phyloP scores from a whole-genome alignment of 1,284 basidiomycete species.

The Phlebopus sp. region DNA sequence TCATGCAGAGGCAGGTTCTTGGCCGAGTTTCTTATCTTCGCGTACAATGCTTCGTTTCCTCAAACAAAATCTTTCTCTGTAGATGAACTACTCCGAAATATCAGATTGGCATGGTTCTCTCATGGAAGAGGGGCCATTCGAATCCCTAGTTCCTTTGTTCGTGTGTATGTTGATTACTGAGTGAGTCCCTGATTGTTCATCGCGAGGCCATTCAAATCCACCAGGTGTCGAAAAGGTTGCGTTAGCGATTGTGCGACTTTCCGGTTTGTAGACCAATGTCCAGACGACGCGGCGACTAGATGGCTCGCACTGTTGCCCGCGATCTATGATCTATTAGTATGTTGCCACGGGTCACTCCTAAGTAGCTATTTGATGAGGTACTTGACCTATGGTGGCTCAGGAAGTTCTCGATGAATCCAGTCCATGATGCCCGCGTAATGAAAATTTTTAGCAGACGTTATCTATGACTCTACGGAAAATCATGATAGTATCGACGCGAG shows the following conservation, averaged over 20 bases:
- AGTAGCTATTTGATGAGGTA: no score
- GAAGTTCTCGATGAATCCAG: no score
- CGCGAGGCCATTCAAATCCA: background rate
- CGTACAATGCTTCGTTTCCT: slow-evolving; percentile 27
- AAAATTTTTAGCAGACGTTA: no score
- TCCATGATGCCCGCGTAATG: no score
- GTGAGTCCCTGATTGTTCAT: slow-evolving; percentile 6
- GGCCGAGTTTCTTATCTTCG: slow-evolving; percentile 25
- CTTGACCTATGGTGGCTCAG: no score
- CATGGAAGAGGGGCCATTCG: slow-evolving; percentile 17
- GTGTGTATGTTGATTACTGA: background rate
- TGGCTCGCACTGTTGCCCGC: no score
- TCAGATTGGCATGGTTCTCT: slow-evolving; percentile 5
- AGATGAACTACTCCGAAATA: slow-evolving; percentile 30
- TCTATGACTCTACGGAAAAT: no score
- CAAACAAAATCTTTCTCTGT: slow-evolving; percentile 28
- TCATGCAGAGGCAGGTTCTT: slow-evolving; percentile 35
- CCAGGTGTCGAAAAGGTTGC: slow-evolving; percentile 1
- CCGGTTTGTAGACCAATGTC: background rate
- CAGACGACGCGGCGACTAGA: no score
- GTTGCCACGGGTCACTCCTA: no score
- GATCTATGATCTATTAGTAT: no score
- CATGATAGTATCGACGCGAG: no score
- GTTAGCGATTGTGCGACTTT: background rate
- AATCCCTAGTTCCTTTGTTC: slow-evolving; percentile 5